Evolutionary conservation across 192 early-diverging fungal genomes (phyloP).

Genomic region (Phycomyces nitens): DNA sequence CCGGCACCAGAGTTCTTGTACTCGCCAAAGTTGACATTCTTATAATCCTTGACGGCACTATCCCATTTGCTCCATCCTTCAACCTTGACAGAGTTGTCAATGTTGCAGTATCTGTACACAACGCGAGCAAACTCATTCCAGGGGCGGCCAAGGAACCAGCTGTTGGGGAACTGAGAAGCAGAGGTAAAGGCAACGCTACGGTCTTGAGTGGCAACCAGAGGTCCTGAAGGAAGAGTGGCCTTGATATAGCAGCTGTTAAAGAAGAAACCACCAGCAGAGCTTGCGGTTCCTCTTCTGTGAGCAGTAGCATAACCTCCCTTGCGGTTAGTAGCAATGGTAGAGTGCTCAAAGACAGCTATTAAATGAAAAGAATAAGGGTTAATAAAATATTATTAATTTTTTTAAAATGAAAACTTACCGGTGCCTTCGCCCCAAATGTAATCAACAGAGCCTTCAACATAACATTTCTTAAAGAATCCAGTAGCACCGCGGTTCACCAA

Average conservation of each 20-base stretch:
- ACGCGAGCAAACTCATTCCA: slow-evolving; percentile 19
- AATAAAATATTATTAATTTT: too few relatives aligned
- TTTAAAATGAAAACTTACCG: slow-evolving; percentile 8
- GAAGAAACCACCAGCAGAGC: too few relatives aligned
- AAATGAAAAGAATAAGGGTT: too few relatives aligned
- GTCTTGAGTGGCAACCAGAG: too few relatives aligned
- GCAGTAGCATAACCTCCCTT: slow-evolving; percentile 11
- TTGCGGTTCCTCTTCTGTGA: background rate
- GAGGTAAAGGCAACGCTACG: too few relatives aligned
- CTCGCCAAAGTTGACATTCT: slow-evolving; percentile 6
- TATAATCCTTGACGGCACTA: background rate
- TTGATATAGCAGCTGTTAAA: too few relatives aligned
- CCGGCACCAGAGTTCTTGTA: slow-evolving; percentile 16
- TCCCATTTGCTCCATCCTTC: slow-evolving; percentile 15
- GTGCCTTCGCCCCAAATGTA: slow-evolving; percentile 32
- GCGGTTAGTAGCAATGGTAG: background rate
- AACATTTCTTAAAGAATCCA: slow-evolving; percentile 29
- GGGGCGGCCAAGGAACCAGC: slow-evolving; percentile 14
- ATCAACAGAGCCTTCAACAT: slow-evolving; percentile 34
- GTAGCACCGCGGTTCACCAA: slow-evolving; percentile 21
- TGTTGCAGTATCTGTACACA: slow-evolving; percentile 8
- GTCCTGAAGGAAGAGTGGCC: too few relatives aligned
- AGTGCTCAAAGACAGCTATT: too few relatives aligned
- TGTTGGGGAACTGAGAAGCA: background rate
- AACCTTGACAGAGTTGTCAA: slow-evolving; percentile 4